Evolutionary conservation across 2,329 filamentous ascomycete genomes (phyloP), one percentile per base, ranked within the genome.

Genomic region (Teratosphaeria epicoccoides): DNA sequence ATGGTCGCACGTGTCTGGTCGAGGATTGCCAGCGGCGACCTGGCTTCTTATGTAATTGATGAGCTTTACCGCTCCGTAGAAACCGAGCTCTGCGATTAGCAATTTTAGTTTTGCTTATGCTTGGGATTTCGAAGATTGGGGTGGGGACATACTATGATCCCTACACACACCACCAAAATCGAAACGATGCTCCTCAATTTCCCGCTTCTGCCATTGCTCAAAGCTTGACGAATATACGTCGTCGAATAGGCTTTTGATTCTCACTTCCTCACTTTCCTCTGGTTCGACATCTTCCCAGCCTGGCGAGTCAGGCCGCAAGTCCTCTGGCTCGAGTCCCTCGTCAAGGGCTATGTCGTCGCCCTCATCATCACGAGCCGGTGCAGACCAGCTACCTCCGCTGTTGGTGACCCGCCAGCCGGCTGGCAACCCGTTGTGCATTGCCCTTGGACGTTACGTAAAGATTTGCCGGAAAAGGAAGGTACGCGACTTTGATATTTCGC

Each of bases 1-100:
- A 29, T 73, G 73, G 2, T 80, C 75, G 52, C 87, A 82, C 43
- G 84, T 70, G 17, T 53, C 33, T 11, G 46, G 40, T 20, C 47
- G 29, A 3, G 47, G 29, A 43, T 66, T 66, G 7, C 68, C 69
- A 26, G 64, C 66, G 45, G 67, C 57, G 20, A 68, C 68, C 49
- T 72, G 66, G 43, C 65, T 59, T 24, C 76, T 70, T 20, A 78
- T 66, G 57, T 71, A 78, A 59, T 79, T 79, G 55, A 78, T 64
- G 11, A 74, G 62, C 54, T 71, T 73, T 52, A 75, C 68, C 23
- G 63, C 67, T n/a, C 57, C 59, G 51, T 70, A 71, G 56, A 74
- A 75, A 51, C 74, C 72, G 53, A 74, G 64, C 33, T 60, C 72
- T 73, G 24, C 29, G n/a, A n/a, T 46, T 9, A 37, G 14, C 25